Evolutionary conservation across 768 basidiomycete species (phyloP).

Genomic region (Auriculariales sp.): DNA sequence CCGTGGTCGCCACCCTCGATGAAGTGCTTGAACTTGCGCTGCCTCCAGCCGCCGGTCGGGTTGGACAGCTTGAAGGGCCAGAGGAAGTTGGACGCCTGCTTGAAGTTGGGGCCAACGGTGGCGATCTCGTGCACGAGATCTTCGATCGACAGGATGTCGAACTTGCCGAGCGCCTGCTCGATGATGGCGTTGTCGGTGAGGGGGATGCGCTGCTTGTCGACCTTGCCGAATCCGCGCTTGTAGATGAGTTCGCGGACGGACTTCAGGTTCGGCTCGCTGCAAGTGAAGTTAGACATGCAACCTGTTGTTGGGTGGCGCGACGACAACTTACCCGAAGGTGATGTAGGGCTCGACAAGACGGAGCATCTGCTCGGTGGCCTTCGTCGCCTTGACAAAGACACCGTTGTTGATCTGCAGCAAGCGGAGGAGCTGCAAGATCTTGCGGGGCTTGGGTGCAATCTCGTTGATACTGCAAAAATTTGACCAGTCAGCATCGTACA

Average conservation of each 20-base stretch:
- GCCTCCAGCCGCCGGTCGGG: conserved; percentile 96
- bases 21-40: conserved; percentile 94
- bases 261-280: conserved; percentile 90
- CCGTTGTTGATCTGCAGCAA: conserved; percentile 99
- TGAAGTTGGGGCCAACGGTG: conserved; percentile 96
- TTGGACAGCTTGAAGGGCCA: conserved; percentile 99
- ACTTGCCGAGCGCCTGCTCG: conserved; percentile 79
- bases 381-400: conserved; percentile 94
- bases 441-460: conserved; percentile 97
- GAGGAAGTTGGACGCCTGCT: conserved; percentile 89
- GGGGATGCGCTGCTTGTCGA: conserved; percentile 94
- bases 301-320: conserved; percentile 1
- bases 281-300: conserved; percentile 1
- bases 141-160: conserved; percentile 92
- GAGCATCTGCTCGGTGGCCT: conserved; percentile 95
- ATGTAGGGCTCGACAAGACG: conserved; percentile 94
- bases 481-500: neutral
- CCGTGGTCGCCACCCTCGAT: conserved; percentile 96
- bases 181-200: conserved; percentile 88
- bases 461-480: conserved; percentile 94
- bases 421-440: conserved; percentile 96
- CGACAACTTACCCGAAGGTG: conserved; percentile 69
- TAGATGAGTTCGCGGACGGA: conserved; percentile 94
- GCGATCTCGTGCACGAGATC: conserved; percentile 95
- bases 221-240: conserved; percentile 99